Evolutionary conservation across 169 alveolate species (phyloP).

Genomic region (Cryptosporidium xiaoi): DNA sequence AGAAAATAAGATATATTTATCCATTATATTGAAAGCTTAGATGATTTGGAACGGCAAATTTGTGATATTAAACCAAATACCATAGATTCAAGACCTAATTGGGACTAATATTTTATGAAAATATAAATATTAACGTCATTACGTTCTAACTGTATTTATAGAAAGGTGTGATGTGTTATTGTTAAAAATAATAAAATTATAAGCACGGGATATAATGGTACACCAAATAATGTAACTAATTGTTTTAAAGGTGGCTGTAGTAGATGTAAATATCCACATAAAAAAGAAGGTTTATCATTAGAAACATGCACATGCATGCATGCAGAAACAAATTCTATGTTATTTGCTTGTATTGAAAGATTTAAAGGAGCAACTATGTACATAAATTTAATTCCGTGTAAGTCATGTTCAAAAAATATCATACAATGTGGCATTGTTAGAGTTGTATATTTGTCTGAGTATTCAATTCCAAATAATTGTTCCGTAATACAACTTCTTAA

Average conservation of each 20-base stretch:
- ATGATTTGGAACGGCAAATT: conserved; percentile 25
- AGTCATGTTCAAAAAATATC: conserved; percentile 84
- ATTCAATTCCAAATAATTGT: conserved; percentile 18
- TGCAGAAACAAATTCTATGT: conserved; percentile 88
- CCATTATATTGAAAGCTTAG: background rate
- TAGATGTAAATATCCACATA: conserved; percentile 80
- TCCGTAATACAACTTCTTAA: conserved; percentile 17
- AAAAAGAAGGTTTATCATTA: conserved; percentile 82
- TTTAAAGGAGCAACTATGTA: conserved; percentile 80
- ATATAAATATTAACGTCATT: conserved; percentile 84
- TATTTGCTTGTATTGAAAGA: conserved; percentile 83
- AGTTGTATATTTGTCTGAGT: conserved; percentile 79
- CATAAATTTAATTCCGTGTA: conserved; percentile 85
- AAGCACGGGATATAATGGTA: conserved; percentile 90
- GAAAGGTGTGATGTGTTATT: conserved; percentile 86
- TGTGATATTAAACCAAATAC: background rate
- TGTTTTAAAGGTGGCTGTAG: conserved; percentile 88
- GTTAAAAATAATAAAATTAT: conserved; percentile 83
- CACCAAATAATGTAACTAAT: conserved; percentile 83
- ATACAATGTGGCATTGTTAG: conserved; percentile 82
- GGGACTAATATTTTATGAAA: conserved; percentile 88
- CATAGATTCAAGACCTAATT: conserved; percentile 76
- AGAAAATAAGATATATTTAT: conserved; percentile 24
- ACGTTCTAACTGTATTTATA: conserved; percentile 88
- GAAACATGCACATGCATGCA: conserved; percentile 89